A percentile compares a stretch with the other conserved stretches of the same genome.
Conservation (phyloP, 176 grass and related monocot genomes). For the Bolboschoenus planiculmis region DNA sequence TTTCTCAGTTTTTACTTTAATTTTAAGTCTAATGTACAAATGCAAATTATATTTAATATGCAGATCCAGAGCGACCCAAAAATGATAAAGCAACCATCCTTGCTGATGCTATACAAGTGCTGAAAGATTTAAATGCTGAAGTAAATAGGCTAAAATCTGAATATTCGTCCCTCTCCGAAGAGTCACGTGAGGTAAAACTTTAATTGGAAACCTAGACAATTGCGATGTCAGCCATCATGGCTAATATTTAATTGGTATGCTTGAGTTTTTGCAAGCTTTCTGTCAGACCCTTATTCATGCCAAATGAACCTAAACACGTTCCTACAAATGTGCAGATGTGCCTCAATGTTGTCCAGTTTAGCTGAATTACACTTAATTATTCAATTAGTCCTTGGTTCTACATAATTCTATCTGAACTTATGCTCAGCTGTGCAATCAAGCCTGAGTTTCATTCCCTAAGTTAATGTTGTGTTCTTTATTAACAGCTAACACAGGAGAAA, state of each 20-base stretch:
- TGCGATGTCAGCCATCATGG: not conserved
- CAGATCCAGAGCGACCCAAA: slow-evolving; percentile 75
- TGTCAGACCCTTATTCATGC: not conserved
- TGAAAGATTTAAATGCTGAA: slow-evolving; percentile 71
- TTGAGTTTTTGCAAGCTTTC: not conserved
- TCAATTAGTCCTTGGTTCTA: not conserved
- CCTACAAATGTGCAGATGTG: not conserved
- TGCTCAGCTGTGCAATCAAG: not conserved
- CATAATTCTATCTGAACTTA: not conserved
- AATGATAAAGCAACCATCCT: slow-evolving; percentile 84
- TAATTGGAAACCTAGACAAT: slow-evolving; percentile 18
- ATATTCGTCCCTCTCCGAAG: slow-evolving; percentile 65
- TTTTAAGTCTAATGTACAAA: not conserved
- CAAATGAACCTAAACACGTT: not conserved
- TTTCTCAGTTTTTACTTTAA: not conserved
- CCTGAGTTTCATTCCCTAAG: not conserved
- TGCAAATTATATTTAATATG: slow-evolving; percentile 19
- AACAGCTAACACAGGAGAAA: slow-evolving; percentile 78
- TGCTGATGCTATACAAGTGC: slow-evolving; percentile 62
- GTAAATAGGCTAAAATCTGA: slow-evolving; percentile 80
- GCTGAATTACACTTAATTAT: not conserved
- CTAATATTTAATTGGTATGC: not conserved
- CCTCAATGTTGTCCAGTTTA: not conserved
- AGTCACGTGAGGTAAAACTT: slow-evolving; percentile 66
- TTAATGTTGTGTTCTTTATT: slow-evolving; percentile 23